phyloP scores from a whole-genome alignment of 345 rosid genomes.

The Passiflora organensis region DNA sequence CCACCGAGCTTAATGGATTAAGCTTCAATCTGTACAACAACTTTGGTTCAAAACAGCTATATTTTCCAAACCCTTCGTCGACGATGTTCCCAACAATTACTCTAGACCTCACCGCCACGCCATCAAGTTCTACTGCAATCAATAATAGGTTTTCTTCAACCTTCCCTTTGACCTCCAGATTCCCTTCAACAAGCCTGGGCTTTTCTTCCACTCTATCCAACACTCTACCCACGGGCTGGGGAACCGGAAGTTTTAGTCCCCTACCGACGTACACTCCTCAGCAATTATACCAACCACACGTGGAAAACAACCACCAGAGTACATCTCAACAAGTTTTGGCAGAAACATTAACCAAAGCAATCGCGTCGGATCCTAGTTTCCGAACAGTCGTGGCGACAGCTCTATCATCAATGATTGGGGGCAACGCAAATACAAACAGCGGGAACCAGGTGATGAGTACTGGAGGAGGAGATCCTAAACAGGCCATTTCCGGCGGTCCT shows the following conservation, averaged over 20 bases:
- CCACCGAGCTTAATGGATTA: conserved; percentile 37
- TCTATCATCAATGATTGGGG: conserved; percentile 55
- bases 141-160: conserved; percentile 39
- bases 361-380: conserved; percentile 63
- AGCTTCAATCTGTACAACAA: conserved; percentile 41
- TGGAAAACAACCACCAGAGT: conserved; percentile 20
- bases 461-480: too few species aligned
- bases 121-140: conserved; percentile 35
- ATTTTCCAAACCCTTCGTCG: conserved; percentile 34
- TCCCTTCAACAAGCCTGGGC: conserved; percentile 47
- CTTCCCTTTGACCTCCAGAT: conserved; percentile 26
- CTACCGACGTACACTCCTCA: conserved; percentile 25
- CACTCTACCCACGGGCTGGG: conserved; percentile 43
- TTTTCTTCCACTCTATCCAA: conserved; percentile 44
- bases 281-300: conserved; percentile 17
- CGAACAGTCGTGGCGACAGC: conserved; percentile 46
- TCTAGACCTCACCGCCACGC: conserved; percentile 66
- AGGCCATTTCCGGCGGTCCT: too few species aligned
- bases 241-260: conserved; percentile 33
- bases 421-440: conserved; percentile 12
- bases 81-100: conserved; percentile 67
- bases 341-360: conserved; percentile 58
- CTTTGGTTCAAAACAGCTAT: conserved; percentile 43
- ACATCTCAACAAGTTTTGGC: conserved; percentile 45
- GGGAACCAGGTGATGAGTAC: too few species aligned